Evolutionary conservation across 2,329 filamentous ascomycete species (phyloP), one percentile per base, ranked within the genome.

Genomic region (Bipolaris victoriae): DNA sequence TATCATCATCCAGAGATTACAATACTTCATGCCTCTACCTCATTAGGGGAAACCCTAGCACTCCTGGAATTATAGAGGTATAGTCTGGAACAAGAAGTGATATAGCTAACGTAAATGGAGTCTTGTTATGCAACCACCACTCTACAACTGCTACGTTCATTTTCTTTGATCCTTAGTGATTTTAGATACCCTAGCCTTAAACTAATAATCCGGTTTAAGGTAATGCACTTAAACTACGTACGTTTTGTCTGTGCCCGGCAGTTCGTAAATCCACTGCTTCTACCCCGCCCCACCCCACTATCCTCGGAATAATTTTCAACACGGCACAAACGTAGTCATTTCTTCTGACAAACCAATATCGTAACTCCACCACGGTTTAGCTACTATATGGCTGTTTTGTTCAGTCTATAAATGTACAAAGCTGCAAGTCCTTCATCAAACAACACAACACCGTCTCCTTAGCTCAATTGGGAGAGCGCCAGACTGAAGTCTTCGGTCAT

Each of bases 381-480:
- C 20, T 11, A 4, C 3, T 3, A 2, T 3, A 1, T 55, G 44
- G 37, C 3, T 29, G 15, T 1, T 0, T 3, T 16, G 4, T 3
- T 5, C 3, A 13, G 9, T 31, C 13, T 31, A 31, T 11, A 11
- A 31, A 11, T 13, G 0, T 4, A 31, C 9, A 11, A 5, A n/a
- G 9, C 0, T 26, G 0, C 2, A 4, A 9, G 10, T 3, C 15
- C 10, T 33, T n/a, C 37, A 60, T 55, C 55, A 58, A 60, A 29
- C 49, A 49, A 44, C 40, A 58, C 26, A 55, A 60, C 47, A 60
- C 49, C 50, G 60, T 62, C 60, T 60, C 60, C 57, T 62, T 62
- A 62, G 60, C 60, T 62, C 60, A 62, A 62, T 62, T 62, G 60
- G 60, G 60, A 62, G 60, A 62, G 60, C 60, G 60, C 60, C 60